phyloP scores from a whole-genome alignment of 139 green algal species.

The Pseudopediastrum boryanum region DNA sequence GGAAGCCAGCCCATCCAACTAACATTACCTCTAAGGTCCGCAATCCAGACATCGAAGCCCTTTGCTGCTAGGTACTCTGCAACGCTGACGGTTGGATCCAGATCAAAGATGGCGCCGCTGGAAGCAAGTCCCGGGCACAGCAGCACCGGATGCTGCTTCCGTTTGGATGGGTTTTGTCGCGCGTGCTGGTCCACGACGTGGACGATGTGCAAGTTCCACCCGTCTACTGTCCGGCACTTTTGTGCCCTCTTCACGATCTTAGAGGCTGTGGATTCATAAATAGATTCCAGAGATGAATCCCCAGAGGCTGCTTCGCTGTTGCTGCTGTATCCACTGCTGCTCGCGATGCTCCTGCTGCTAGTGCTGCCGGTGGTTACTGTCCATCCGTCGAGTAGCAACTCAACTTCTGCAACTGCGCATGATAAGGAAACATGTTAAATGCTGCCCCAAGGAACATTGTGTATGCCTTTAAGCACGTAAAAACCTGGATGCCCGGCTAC shows the following conservation, averaged over 20 bases:
- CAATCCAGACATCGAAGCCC: slow-evolving; percentile 36
- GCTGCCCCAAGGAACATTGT: no score
- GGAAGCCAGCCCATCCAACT: not conserved
- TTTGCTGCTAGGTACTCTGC: slow-evolving; percentile 13
- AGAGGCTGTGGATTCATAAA: not conserved
- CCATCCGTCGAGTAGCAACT: slow-evolving; percentile 4
- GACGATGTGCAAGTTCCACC: slow-evolving; percentile 25
- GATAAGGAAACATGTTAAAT: no score
- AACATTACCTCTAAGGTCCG: slow-evolving; percentile 25
- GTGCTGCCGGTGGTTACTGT: not conserved
- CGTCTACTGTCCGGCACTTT: slow-evolving; percentile 12
- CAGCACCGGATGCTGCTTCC: slow-evolving; percentile 24
- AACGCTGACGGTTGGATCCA: slow-evolving; percentile 11
- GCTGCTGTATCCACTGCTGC: not conserved
- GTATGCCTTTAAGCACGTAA: no score
- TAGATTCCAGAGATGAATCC: not conserved
- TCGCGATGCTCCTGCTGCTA: not conserved
- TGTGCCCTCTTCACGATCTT: slow-evolving; percentile 2
- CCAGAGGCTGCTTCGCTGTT: slow-evolving; percentile 14
- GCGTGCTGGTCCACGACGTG: slow-evolving; percentile 18
- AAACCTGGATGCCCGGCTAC: no score
- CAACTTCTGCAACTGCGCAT: slow-evolving; percentile 25
- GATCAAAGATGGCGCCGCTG: slow-evolving; percentile 30
- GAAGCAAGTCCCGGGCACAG: slow-evolving; percentile 32
- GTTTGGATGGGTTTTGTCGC: not conserved